Percentiles rank a stretch among this genome's conserved stretches.
phyloP scores from a whole-genome alignment of 495 filamentous ascomycete species.

The Bathelium albidoporum region DNA sequence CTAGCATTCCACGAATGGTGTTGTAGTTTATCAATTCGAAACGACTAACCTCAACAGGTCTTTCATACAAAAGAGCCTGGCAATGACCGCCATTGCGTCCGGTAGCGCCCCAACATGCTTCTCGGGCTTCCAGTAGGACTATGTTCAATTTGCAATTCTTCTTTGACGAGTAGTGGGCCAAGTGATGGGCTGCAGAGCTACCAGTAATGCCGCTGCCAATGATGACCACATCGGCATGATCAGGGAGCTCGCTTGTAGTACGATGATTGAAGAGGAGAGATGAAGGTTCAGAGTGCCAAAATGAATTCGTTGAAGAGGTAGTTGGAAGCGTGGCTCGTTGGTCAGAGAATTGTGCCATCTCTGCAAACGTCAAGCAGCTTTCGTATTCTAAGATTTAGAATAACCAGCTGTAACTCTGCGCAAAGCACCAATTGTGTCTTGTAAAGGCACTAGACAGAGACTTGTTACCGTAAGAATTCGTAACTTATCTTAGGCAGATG shows the following conservation, averaged over 20 bases:
- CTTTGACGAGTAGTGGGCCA: constrained; percentile 26
- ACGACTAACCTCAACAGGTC: constrained; percentile 39
- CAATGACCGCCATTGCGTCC: constrained; percentile 72
- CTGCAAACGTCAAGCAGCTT: neutral
- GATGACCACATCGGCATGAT: constrained; percentile 51
- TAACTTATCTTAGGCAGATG: too few species aligned
- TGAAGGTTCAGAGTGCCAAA: constrained; percentile 59
- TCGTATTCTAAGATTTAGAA: too few species aligned
- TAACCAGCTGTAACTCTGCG: too few species aligned
- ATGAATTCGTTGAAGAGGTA: constrained; percentile 51
- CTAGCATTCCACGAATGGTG: constrained; percentile 43
- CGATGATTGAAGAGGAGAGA: constrained; percentile 47
- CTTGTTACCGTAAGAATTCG: too few species aligned
- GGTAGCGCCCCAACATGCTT: constrained; percentile 72
- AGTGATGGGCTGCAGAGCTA: constrained; percentile 51
- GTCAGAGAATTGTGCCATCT: neutral
- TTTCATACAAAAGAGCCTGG: constrained; percentile 49
- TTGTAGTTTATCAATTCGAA: constrained; percentile 56
- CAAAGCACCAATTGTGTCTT: too few species aligned
- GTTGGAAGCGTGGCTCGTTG: constrained; percentile 34
- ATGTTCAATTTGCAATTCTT: constrained; percentile 31
- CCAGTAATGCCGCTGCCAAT: constrained; percentile 68
- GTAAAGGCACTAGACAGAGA: too few species aligned
- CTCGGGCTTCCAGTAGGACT: constrained; percentile 69
- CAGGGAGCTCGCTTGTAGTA: constrained; percentile 50